Percentiles rank a stretch among this genome's conserved stretches.
Conservation (phyloP, 2,329 filamentous ascomycete species). For the Arthrobotrys iridis region DNA sequence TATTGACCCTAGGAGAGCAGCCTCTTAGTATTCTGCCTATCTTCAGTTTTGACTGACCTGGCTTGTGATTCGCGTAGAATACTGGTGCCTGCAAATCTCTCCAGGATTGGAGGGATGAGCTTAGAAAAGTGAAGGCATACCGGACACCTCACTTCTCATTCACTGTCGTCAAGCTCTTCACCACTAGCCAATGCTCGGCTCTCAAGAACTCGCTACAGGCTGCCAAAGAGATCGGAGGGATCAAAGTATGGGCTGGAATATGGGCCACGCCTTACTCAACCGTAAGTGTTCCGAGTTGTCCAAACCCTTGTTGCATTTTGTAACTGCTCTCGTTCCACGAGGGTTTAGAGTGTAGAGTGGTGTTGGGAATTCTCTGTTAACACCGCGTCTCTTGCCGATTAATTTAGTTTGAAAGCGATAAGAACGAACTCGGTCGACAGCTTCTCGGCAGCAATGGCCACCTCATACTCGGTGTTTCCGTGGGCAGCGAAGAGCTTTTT, state of each 20-base stretch:
- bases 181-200: slow-evolving; percentile 69
- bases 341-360: background rate
- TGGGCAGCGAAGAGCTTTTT: slow-evolving; percentile 58
- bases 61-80: slow-evolving; percentile 13
- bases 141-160: slow-evolving; percentile 60
- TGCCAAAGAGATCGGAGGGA: slow-evolving; percentile 69
- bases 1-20: background rate
- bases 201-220: slow-evolving; percentile 67
- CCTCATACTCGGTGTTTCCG: slow-evolving; percentile 57
- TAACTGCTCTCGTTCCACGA: background rate
- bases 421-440: slow-evolving; percentile 61
- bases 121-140: slow-evolving; percentile 60
- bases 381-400: slow-evolving; percentile 69
- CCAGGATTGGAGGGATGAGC: slow-evolving; percentile 61
- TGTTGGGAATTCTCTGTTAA: slow-evolving; percentile 60
- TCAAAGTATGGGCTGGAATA: slow-evolving; percentile 72
- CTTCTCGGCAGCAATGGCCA: slow-evolving; percentile 54
- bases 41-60: slow-evolving; percentile 5
- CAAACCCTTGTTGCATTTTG: slow-evolving; percentile 62
- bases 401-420: slow-evolving; percentile 63
- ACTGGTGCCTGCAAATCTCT: slow-evolving; percentile 62
- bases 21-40: background rate
- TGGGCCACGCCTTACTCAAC: slow-evolving; percentile 66
- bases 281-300: slow-evolving; percentile 35
- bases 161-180: slow-evolving; percentile 71